phyloP scores from a whole-genome alignment of 2,329 filamentous ascomycete genomes.

The Fusarium siculi region DNA sequence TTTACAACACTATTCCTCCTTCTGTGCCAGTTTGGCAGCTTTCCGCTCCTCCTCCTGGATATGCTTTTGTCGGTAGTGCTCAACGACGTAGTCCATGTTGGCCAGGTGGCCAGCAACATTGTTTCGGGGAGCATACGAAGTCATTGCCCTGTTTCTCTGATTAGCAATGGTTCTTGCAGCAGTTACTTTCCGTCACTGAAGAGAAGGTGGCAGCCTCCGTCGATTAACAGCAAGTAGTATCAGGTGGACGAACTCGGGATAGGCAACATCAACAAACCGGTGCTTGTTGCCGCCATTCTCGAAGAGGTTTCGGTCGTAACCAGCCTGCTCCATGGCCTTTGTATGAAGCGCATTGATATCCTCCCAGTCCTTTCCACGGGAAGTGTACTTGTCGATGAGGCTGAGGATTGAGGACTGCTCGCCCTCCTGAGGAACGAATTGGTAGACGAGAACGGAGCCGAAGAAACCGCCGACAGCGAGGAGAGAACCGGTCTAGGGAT shows the following conservation, averaged over 20 bases:
- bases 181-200: background rate
- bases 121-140: slow-evolving; percentile 60
- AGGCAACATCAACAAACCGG: slow-evolving; percentile 63
- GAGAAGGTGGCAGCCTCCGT: background rate
- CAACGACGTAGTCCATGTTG: slow-evolving; percentile 66
- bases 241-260: slow-evolving; percentile 64
- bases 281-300: slow-evolving; percentile 56
- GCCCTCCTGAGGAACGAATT: slow-evolving; percentile 62
- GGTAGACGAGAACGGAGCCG: slow-evolving; percentile 58
- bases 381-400: slow-evolving; percentile 59
- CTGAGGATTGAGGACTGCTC: slow-evolving; percentile 58
- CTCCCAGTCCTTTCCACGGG: slow-evolving; percentile 62
- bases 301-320: slow-evolving; percentile 67
- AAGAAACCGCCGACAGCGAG: slow-evolving; percentile 58
- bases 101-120: slow-evolving; percentile 65
- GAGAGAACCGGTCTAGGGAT: slow-evolving; percentile 60
- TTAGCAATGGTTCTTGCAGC: slow-evolving; percentile 30
- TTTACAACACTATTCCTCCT: slow-evolving; percentile 48
- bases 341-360: slow-evolving; percentile 64
- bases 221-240: background rate
- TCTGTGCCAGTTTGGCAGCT: slow-evolving; percentile 58
- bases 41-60: slow-evolving; percentile 66
- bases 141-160: slow-evolving; percentile 56
- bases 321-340: slow-evolving; percentile 64
- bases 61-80: slow-evolving; percentile 67